A percentile compares a stretch with the other conserved stretches of the same genome.
Evolutionary conservation across 257 asterid genomes (phyloP).

Genomic region (Penstemon barbatus): DNA sequence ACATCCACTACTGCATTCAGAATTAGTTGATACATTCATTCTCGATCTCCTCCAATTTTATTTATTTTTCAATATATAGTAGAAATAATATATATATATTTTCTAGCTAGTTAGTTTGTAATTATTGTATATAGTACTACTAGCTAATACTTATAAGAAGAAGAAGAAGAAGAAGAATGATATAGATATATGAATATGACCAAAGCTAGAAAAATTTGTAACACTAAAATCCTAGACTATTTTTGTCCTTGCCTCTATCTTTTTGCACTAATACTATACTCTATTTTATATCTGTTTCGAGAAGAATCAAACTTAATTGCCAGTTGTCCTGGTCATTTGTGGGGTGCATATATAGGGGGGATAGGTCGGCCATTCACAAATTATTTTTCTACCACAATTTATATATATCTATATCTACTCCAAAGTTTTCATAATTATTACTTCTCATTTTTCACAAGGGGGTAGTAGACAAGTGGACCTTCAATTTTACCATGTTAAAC

Average conservation of each 20-base stretch:
- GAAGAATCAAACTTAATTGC: slow-evolving; percentile 62
- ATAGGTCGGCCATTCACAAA: slow-evolving; percentile 29
- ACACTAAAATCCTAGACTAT: slow-evolving; percentile 52
- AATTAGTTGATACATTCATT: slow-evolving; percentile 68
- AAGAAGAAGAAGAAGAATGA: slow-evolving; percentile 22
- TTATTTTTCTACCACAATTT: slow-evolving; percentile 9
- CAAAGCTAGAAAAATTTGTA: slow-evolving; percentile 41
- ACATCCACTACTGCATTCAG: slow-evolving; percentile 76
- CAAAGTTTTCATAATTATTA: neutral
- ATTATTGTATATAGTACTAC: neutral
- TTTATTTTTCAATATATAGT: too few species aligned
- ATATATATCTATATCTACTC: too few species aligned
- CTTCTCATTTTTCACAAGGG: slow-evolving; percentile 3
- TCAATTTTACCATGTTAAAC: slow-evolving; percentile 21
- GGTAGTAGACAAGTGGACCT: slow-evolving; percentile 8
- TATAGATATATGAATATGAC: slow-evolving; percentile 28
- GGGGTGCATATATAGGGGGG: neutral
- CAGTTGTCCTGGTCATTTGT: slow-evolving; percentile 57
- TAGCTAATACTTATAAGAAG: slow-evolving; percentile 43
- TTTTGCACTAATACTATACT: slow-evolving; percentile 36
- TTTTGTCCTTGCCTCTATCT: slow-evolving; percentile 61
- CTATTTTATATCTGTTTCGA: slow-evolving; percentile 38
- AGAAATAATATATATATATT: too few species aligned
- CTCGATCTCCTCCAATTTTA: neutral
- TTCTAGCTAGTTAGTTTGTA: neutral